phyloP scores from a whole-genome alignment of 1,284 basidiomycete species.

The Sporisorium iseilematis-ciliati region DNA sequence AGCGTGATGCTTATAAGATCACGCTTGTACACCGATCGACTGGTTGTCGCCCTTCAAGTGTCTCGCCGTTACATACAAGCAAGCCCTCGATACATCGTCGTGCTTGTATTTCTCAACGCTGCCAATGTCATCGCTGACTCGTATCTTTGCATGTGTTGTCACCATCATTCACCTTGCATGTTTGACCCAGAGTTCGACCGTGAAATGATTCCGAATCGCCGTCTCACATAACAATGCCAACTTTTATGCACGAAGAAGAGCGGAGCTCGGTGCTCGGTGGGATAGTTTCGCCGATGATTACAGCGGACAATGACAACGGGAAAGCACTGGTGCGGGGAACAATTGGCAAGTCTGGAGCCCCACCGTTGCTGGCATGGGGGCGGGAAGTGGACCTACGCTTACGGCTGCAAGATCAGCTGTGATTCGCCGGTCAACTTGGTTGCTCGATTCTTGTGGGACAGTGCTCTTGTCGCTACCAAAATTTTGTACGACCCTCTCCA shows the following conservation, averaged over 20 bases:
- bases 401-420: background rate
- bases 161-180: background rate
- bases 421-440: slow-evolving; percentile 3
- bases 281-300: slow-evolving; percentile 14
- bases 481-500: background rate
- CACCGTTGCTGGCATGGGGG: background rate
- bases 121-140: background rate
- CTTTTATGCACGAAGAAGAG: background rate
- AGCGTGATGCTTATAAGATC: background rate
- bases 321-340: background rate
- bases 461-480: background rate
- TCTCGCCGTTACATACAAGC: too few relatives aligned
- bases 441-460: background rate
- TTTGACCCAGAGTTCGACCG: slow-evolving; percentile 11
- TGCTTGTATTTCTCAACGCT: too few relatives aligned
- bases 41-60: too few relatives aligned
- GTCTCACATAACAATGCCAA: background rate
- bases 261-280: slow-evolving; percentile 20
- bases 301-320: background rate
- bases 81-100: too few relatives aligned
- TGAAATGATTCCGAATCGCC: background rate
- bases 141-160: too few relatives aligned
- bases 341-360: background rate
- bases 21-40: background rate
- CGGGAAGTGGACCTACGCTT: too few relatives aligned